These are phyloP conservation scores for Zalerion maritima DNA, from an alignment of 495 filamentous ascomycete genomes.

Conservation along the genomic window DNA sequence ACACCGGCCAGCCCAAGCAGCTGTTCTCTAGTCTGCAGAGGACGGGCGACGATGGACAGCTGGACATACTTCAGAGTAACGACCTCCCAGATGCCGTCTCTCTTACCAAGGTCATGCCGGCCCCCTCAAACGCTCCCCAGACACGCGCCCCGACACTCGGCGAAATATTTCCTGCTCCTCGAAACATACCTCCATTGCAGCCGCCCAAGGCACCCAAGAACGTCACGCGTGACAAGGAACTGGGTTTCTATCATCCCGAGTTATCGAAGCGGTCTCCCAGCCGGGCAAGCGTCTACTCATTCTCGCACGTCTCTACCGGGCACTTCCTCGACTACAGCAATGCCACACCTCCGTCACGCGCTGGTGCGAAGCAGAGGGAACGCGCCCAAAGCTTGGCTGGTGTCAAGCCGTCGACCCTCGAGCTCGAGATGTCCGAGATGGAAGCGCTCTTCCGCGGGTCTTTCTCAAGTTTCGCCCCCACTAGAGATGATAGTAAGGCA, in stretches of 20 bases:
- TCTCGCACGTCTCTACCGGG: constrained; percentile 42
- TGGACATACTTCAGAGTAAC: constrained; percentile 41
- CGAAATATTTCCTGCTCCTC: constrained; percentile 63
- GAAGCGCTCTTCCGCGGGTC: constrained; percentile 66
- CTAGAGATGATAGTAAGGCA: constrained; percentile 62
- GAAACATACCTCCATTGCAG: constrained; percentile 48
- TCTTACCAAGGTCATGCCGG: constrained; percentile 50
- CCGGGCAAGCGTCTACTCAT: constrained; percentile 37
- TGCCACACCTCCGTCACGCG: constrained; percentile 39
- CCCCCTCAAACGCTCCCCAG: constrained; percentile 27
- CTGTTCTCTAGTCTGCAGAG: constrained; percentile 71
- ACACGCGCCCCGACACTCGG: constrained; percentile 52
- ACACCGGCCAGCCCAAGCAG: constrained; percentile 56
- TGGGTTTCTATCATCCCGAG: constrained; percentile 49
- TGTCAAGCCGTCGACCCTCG: constrained; percentile 34
- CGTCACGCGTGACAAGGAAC: constrained; percentile 42
- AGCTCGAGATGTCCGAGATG: constrained; percentile 46
- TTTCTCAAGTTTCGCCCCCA: constrained; percentile 80
- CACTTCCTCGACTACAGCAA: constrained; percentile 57
- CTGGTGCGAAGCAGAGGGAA: constrained; percentile 54
- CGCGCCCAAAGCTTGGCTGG: constrained; percentile 56
- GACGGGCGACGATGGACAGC: constrained; percentile 17
- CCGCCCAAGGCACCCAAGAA: constrained; percentile 57
- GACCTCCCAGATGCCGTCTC: constrained; percentile 60
- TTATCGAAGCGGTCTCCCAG: constrained; percentile 38